Base-by-base conservation (phyloP, 1,284 basidiomycete species). In the Boletus hoseneyae region DNA sequence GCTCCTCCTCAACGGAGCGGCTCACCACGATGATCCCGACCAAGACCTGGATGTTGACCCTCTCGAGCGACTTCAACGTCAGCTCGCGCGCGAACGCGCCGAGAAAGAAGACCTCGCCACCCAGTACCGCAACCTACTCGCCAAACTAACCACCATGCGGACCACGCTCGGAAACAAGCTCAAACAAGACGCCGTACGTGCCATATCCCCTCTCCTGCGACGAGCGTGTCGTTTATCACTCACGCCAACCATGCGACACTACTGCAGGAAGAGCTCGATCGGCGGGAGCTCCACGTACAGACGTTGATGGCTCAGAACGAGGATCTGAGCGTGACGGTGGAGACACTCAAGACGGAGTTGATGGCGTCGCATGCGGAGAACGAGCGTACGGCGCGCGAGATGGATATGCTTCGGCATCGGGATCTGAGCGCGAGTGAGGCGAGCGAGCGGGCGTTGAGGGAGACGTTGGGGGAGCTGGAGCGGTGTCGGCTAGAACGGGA, bases 121-220 rank as follows among this genome's bases (percentile, higher is more conserved):
- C 18, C 93, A 98, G 67, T 97, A 99, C 70, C 82, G 83, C 47
- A 87, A 82, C 52, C 77, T 99, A 35, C 77, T 99, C 6, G 82
- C 84, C 41, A 98, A 95, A 71, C 75, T 99, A 42, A 93, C 91
- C 3, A 82, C 86, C 32, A 98, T 99, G 94, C 82, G 95, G 13
- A 90, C 85, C 25, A 92, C 91, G 5, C 77, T 99, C 23, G 94
- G 94, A 35, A 95, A 94, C 63, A 96, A 98, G 68, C 75, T 99
- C 50, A 85, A 90, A 67, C 92, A 97, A 69, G 97, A 99, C 72
- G 96, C 97, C 58, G 95, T 97, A 73, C 66, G 91, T 83, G 16
- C 15, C 16, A n/a, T 13, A 12, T 12, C 23, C 23, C 4, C 23
- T 25, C 23, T 25, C 5, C 23, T 25, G 6, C 6, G 23, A 6